These are phyloP conservation scores for Amanita polypyramis DNA, from an alignment of 768 basidiomycete genomes.

Conservation along the genomic window DNA sequence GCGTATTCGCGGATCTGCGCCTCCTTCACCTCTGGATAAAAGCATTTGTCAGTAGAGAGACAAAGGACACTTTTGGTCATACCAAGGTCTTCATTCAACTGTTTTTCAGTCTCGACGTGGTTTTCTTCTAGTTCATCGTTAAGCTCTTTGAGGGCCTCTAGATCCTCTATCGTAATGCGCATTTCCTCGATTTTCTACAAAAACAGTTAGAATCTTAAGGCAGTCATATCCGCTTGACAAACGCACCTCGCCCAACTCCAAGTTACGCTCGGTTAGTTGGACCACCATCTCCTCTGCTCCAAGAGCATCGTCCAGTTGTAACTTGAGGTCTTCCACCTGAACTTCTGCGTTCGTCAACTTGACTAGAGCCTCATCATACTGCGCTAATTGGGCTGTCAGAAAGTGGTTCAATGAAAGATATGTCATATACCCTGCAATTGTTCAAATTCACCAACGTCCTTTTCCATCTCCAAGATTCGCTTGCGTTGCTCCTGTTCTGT, in stretches of 20 bases:
- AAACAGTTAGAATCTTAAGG: neutral
- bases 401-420: neutral
- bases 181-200: slow-evolving; percentile 93
- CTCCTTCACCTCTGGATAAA: slow-evolving; percentile 53
- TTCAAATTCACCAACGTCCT: slow-evolving; percentile 67
- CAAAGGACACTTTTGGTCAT: slow-evolving; percentile 10
- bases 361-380: slow-evolving; percentile 70
- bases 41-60: neutral
- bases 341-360: slow-evolving; percentile 83
- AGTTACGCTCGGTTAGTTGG: slow-evolving; percentile 87
- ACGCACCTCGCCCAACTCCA: slow-evolving; percentile 79
- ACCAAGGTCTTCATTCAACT: slow-evolving; percentile 86
- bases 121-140: slow-evolving; percentile 97
- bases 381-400: slow-evolving; percentile 31
- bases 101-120: slow-evolving; percentile 88
- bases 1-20: slow-evolving; percentile 55
- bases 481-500: slow-evolving; percentile 76
- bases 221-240: neutral
- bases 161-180: slow-evolving; percentile 91
- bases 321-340: slow-evolving; percentile 88
- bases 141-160: slow-evolving; percentile 91
- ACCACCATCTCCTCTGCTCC: slow-evolving; percentile 96
- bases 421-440: slow-evolving; percentile 58
- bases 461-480: slow-evolving; percentile 82
- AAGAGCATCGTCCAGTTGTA: slow-evolving; percentile 89